Percentiles rank a stretch among this genome's conserved stretches.
Conservation (phyloP, 1,284 basidiomycete species). For the Bondarzewia mesenterica region DNA sequence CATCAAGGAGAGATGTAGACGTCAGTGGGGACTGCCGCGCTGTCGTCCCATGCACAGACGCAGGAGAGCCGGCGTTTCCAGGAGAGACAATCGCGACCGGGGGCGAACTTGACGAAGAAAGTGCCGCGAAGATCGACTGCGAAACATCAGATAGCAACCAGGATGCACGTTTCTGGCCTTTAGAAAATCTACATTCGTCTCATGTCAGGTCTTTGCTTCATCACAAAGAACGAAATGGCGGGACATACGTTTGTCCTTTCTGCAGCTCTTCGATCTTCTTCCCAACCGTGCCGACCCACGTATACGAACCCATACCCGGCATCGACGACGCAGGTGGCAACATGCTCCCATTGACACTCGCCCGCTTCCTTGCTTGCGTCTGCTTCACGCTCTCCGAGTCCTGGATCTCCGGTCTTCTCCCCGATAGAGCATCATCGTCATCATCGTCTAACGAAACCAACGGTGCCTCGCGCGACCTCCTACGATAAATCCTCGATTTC, state of each 20-base stretch:
- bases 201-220: not conserved
- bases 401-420: constrained; percentile 3
- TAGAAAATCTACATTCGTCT: constrained; percentile 55
- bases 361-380: constrained; percentile 10
- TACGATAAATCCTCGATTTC: constrained; percentile 18
- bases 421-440: constrained; percentile 7
- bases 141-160: constrained; percentile 58
- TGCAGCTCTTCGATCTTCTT: constrained; percentile 56
- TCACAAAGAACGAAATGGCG: constrained; percentile 2
- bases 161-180: constrained; percentile 60
- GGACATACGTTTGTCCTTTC: constrained; percentile 42
- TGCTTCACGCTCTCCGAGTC: constrained; percentile 4
- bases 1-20: constrained; percentile 31
- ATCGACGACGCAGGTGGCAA: constrained; percentile 24
- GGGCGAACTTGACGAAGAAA: constrained; percentile 26
- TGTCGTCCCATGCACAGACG: constrained; percentile 1
- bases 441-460: not conserved
- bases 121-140: constrained; percentile 43
- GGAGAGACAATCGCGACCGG: constrained; percentile 5
- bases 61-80: constrained; percentile 14
- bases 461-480: constrained; percentile 21
- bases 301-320: constrained; percentile 20
- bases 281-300: constrained; percentile 29
- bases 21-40: constrained; percentile 5
- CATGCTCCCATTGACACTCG: constrained; percentile 11